phyloP scores from a whole-genome alignment of 1,284 basidiomycete genomes.

The Puccinia brachypodii region DNA sequence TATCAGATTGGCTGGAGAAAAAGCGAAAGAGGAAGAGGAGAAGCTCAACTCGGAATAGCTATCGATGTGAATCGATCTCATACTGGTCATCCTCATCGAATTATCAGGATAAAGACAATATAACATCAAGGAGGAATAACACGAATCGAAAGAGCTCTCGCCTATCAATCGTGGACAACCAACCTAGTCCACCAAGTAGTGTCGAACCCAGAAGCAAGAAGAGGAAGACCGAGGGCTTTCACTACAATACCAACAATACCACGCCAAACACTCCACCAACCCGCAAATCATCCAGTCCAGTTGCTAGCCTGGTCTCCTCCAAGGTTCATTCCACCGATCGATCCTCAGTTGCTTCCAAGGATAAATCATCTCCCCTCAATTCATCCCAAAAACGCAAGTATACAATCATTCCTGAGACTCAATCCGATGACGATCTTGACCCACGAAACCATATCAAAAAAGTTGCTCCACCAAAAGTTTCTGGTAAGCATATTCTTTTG shows the following conservation, averaged over 20 bases:
- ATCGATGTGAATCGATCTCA: not conserved
- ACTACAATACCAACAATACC: too few species aligned
- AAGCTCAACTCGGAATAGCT: not conserved
- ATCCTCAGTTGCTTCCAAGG: not conserved
- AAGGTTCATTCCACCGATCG: not conserved
- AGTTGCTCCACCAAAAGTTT: not conserved
- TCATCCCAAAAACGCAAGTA: not conserved
- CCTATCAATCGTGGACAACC: not conserved
- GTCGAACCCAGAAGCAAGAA: not conserved
- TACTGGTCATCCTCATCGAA: not conserved
- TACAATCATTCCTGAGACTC: constrained; percentile 8
- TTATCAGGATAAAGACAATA: not conserved
- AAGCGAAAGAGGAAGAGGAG: not conserved
- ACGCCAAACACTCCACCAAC: too few species aligned
- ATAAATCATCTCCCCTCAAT: not conserved
- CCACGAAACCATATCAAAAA: not conserved
- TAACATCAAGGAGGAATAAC: not conserved
- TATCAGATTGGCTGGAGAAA: constrained; percentile 12
- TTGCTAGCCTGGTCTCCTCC: not conserved
- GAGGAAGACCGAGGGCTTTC: not conserved
- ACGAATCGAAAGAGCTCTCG: not conserved
- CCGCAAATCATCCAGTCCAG: not conserved
- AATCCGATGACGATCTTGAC: not conserved
- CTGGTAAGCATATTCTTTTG: not conserved
- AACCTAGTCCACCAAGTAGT: not conserved